These are phyloP conservation scores for Scutellaria minor DNA, from an alignment of 257 asterid species.

Conservation along the genomic window DNA sequence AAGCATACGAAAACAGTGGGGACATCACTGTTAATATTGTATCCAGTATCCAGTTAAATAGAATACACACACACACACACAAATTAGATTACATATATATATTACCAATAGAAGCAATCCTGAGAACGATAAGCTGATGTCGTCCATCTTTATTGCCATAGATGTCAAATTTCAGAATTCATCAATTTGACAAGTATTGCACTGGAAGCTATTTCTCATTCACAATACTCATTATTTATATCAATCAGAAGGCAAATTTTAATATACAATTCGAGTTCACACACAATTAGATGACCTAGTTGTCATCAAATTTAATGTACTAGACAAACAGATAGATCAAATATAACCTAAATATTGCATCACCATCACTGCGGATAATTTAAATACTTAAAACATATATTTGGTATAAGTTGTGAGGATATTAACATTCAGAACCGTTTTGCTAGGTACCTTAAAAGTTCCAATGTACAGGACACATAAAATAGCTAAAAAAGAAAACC, in stretches of 20 bases:
- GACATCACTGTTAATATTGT: constrained; percentile 8
- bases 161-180: background rate
- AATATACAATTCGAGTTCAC: constrained; percentile 8
- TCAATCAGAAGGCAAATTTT: background rate
- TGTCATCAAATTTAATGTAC: background rate
- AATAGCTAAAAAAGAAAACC: background rate
- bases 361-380: constrained; percentile 6
- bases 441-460: constrained; percentile 31
- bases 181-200: constrained; percentile 1
- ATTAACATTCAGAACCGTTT: constrained; percentile 19
- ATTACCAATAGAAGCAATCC: background rate
- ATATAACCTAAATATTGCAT: constrained; percentile 22
- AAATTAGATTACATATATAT: background rate
- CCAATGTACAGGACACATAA: constrained; percentile 21
- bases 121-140: constrained; percentile 22
- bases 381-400: background rate
- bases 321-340: constrained; percentile 12
- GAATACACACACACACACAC: background rate
- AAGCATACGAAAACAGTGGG: constrained; percentile 19
- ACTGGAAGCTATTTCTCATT: constrained; percentile 21
- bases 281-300: constrained; percentile 10
- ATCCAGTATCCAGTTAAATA: background rate
- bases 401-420: constrained; percentile 7
- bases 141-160: constrained; percentile 17
- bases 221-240: constrained; percentile 16